Evolutionary conservation across 768 basidiomycete species (phyloP), one percentile per base, ranked within the genome.

Genomic region (Mycena vulgaris): DNA sequence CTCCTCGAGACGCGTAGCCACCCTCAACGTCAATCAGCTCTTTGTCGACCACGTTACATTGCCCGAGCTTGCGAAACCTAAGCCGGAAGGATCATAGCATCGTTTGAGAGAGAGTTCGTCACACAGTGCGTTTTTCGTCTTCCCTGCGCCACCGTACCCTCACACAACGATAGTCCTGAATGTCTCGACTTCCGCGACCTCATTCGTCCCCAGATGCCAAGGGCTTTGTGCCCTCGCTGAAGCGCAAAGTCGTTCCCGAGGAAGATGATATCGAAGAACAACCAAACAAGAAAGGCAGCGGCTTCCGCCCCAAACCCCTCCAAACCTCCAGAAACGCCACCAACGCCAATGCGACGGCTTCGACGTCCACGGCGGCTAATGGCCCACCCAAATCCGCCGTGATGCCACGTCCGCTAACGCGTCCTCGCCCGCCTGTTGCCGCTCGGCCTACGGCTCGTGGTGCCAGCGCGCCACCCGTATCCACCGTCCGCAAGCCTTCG

Each of bases 171-270:
- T n/a, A n/a, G n/a, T n/a, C n/a, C n/a, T n/a, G n/a, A n/a, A 69
- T 69, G 68, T 72, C 71, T 27, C 71, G 71, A 13, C 71, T 72
- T 14, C 71, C 71, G 8, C 28, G 71, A 13, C 71, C 66, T 0
- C 71, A 72, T 19, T 72, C 71, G 9, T 68, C 71, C 16, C 71
- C 66, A 13, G 71, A 72, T 8, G 39, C 66, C 28, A 71, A 71
- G 42, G 37, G 47, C 59, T 68, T 56, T n/a, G 71, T 47, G 25
- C 71, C 71, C 3, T 65, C 71, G 2, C 67, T 68, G 14, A 72
- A 72, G 42, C 71, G 71, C 37, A 72, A 72, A 35, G 63, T 61
- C 17, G 30, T 71, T n/a, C 66, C 70, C n/a, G 70, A 71, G 28
- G 71, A 72, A 30, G 71, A 72, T 58, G 71, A 72, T 25, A 60